These are phyloP conservation scores for Helichrysum umbraculigerum DNA, from an alignment of 129 eudicot species.

Conservation along the genomic window DNA sequence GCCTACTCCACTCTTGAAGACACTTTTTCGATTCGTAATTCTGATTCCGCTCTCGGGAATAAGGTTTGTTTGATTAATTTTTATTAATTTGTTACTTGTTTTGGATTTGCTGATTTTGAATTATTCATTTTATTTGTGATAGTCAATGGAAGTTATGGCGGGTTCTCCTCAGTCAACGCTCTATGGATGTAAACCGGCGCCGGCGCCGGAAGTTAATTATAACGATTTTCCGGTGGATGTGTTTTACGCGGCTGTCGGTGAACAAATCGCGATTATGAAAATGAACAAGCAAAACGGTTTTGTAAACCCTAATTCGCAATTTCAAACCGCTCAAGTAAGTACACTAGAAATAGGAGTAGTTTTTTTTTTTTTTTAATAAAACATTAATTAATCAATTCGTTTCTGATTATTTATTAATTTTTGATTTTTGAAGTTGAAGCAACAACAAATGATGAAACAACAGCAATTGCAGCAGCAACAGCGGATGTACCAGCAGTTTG, in stretches of 20 bases:
- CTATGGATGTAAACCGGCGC: slow-evolving; percentile 46
- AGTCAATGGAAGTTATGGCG: slow-evolving; percentile 46
- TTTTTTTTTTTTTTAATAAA: no score
- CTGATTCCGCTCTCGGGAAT: neutral
- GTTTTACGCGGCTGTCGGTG: slow-evolving; percentile 67
- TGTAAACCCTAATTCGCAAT: slow-evolving; percentile 17
- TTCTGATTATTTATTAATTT: neutral
- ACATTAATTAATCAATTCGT: neutral
- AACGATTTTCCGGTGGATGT: slow-evolving; percentile 43
- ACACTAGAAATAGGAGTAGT: neutral
- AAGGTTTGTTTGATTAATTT: neutral
- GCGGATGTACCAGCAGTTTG: slow-evolving; percentile 22
- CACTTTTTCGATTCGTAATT: slow-evolving; percentile 19
- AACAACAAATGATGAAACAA: slow-evolving; percentile 42
- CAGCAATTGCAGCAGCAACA: slow-evolving; percentile 31
- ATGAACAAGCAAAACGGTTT: slow-evolving; percentile 32
- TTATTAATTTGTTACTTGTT: neutral
- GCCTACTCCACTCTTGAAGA: slow-evolving; percentile 44
- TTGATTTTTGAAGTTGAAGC: slow-evolving; percentile 28
- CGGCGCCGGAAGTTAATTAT: slow-evolving; percentile 29
- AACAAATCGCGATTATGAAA: slow-evolving; percentile 58
- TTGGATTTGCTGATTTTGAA: neutral
- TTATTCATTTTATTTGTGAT: neutral
- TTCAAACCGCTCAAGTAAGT: slow-evolving; percentile 50
- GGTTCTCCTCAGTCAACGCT: slow-evolving; percentile 84